phyloP scores from a whole-genome alignment of 495 filamentous ascomycete genomes.

The Daldinia childiae region DNA sequence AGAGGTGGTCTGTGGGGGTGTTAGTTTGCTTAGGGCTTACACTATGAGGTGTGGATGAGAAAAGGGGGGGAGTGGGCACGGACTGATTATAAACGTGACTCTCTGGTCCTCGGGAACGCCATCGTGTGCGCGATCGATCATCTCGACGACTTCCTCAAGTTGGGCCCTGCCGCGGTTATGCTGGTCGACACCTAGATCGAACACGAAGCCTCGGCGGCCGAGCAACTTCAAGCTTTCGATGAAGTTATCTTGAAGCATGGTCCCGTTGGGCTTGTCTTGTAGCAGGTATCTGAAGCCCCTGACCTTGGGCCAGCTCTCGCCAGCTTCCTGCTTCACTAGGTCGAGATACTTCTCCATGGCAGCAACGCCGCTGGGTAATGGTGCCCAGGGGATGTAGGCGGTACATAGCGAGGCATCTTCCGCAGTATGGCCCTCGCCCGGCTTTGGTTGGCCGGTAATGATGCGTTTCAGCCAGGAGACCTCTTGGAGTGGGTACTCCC shows the following conservation, averaged over 20 bases:
- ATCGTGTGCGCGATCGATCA: slow-evolving; percentile 72
- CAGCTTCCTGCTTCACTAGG: slow-evolving; percentile 60
- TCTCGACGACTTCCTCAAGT: slow-evolving; percentile 73
- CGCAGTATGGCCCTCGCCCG: slow-evolving; percentile 67
- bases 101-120: slow-evolving; percentile 66
- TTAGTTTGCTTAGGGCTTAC: slow-evolving; percentile 14
- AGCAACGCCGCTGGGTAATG: slow-evolving; percentile 67
- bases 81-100: slow-evolving; percentile 75
- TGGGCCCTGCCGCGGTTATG: slow-evolving; percentile 73
- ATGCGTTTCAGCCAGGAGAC: slow-evolving; percentile 73
- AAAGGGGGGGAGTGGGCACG: slow-evolving; percentile 40
- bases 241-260: slow-evolving; percentile 68
- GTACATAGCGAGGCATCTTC: slow-evolving; percentile 64
- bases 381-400: slow-evolving; percentile 84
- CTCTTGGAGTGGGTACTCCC: slow-evolving; percentile 70
- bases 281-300: slow-evolving; percentile 83
- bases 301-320: slow-evolving; percentile 55
- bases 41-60: not conserved
- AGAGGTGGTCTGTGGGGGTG: slow-evolving; percentile 73
- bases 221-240: slow-evolving; percentile 75
- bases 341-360: slow-evolving; percentile 61
- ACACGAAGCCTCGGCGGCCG: slow-evolving; percentile 68
- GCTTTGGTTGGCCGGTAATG: slow-evolving; percentile 62
- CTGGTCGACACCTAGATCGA: slow-evolving; percentile 86
- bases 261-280: slow-evolving; percentile 75